Evolutionary conservation across 176 grass and related monocot genomes (phyloP), one percentile per base, ranked within the genome.

Genomic region (Carex pumila): DNA sequence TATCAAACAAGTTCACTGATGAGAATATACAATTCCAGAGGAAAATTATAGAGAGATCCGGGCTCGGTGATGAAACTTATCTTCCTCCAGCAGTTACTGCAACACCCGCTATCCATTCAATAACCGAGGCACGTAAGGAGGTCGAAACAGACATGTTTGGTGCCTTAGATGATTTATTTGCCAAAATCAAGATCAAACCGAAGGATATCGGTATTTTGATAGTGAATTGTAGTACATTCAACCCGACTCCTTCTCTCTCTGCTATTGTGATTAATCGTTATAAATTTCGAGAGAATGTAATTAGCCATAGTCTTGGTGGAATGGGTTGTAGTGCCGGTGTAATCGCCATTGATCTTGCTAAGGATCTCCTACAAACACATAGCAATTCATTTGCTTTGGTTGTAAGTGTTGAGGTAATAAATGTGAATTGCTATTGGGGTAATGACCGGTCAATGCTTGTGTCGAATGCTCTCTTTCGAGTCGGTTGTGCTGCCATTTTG

Each of bases 21-120:
- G 86, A 86, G 61, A 94, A 94, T 88, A 29, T 90, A 3, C 84
- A 84, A 31, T 94, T 94, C 89, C 92, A 94, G 74, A 88, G 86
- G 83, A 84, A 50, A 79, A 64, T 94, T 88, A 18, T 88, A 37
- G 84, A 94, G 83, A 85, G 88, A 12, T 94, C 89, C 0, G 90
- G 92, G 1, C 87, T 94, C 0, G 92, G 87, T 59, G 90, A 81
- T 6, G 54, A 81, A 34, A 62, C 79, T 34, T 81, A 81, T 47
- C 54, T 81, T 15, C 79, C 79, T 81, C 2, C 31, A 81, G 39
- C 56, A 12, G 31, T 81, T 39, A 62, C 79, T 12, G 18, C 54
- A 61, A 62, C 37, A 81, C 79, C 79, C 9, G 12, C 79, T 60
- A 58, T 85, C 53, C 65, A 64, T 17, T 85, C 76, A 18, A 74